Conservation (phyloP, 305 asterid species). For the Solanum hybrid region DNA sequence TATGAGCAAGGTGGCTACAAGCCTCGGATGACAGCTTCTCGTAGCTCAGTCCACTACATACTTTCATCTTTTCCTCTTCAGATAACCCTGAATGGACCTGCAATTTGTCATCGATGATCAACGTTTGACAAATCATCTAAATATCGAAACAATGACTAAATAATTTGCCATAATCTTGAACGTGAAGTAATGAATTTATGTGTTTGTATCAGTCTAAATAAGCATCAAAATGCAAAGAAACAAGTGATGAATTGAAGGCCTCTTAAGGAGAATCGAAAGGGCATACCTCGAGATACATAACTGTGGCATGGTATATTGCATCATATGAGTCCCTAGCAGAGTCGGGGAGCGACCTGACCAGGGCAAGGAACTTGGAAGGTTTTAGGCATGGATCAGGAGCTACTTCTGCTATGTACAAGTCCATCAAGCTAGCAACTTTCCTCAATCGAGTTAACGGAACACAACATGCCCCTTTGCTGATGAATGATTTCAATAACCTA, state of each 20-base stretch:
- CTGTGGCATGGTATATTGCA: slow-evolving; percentile 45
- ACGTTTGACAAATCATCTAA: neutral
- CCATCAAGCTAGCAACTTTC: slow-evolving; percentile 54
- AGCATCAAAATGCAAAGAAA: neutral
- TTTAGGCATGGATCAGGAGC: slow-evolving; percentile 71
- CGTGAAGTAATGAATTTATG: neutral
- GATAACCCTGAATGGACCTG: slow-evolving; percentile 64
- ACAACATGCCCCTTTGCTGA: slow-evolving; percentile 47
- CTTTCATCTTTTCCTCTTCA: slow-evolving; percentile 48
- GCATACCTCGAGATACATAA: slow-evolving; percentile 60
- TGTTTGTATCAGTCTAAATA: neutral
- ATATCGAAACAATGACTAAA: neutral
- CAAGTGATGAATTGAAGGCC: neutral
- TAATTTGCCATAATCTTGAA: neutral
- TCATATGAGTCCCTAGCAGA: slow-evolving; percentile 61
- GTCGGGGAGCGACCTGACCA: slow-evolving; percentile 48
- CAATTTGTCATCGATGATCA: neutral
- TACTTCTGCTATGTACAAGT: slow-evolving; percentile 62
- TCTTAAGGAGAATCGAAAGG: neutral
- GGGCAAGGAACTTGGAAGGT: slow-evolving; percentile 51
- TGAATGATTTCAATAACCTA: slow-evolving; percentile 45
- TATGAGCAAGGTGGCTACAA: slow-evolving; percentile 40
- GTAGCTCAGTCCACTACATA: slow-evolving; percentile 47
- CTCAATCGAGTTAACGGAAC: slow-evolving; percentile 50
- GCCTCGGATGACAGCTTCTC: slow-evolving; percentile 65